A percentile compares a stretch with the other conserved stretches of the same genome.
These are phyloP conservation scores for Pichia gijzeniarum DNA, from an alignment of 805 yeast species.

Conservation along the genomic window DNA sequence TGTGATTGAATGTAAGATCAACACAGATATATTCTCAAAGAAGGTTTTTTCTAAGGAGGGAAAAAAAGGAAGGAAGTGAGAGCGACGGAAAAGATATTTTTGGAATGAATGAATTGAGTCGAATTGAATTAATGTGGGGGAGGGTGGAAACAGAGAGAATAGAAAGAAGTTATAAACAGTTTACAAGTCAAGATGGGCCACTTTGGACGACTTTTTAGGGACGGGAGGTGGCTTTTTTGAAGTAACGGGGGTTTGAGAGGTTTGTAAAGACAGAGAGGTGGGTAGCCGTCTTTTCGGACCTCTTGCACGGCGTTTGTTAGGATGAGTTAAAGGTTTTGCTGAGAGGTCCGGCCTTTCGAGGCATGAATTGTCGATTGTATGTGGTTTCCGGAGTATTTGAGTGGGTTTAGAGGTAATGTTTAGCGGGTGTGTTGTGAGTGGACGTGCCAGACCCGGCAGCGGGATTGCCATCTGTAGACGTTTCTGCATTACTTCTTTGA, in stretches of 20 bases:
- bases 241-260: background rate
- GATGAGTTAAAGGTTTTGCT: constrained; percentile 33
- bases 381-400: background rate
- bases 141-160: too few species aligned
- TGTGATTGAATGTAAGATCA: too few species aligned
- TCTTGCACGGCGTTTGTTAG: constrained; percentile 40
- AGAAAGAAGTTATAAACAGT: too few species aligned
- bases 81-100: too few species aligned
- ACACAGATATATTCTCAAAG: too few species aligned
- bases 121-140: too few species aligned
- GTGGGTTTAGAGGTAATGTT: background rate
- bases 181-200: background rate
- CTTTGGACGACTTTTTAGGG: background rate
- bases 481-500: constrained; percentile 1
- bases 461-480: constrained; percentile 4
- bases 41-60: too few species aligned
- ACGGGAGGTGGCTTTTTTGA: background rate
- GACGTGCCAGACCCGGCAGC: background rate
- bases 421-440: background rate
- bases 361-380: background rate
- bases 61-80: too few species aligned
- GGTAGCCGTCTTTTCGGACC: constrained; percentile 51
- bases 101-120: too few species aligned
- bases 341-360: background rate
- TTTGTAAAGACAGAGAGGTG: constrained; percentile 13